A percentile compares a stretch with the other conserved stretches of the same genome.
These are phyloP conservation scores for Fusarium sp. DNA, from an alignment of 2,329 filamentous ascomycete genomes.

Conservation along the genomic window DNA sequence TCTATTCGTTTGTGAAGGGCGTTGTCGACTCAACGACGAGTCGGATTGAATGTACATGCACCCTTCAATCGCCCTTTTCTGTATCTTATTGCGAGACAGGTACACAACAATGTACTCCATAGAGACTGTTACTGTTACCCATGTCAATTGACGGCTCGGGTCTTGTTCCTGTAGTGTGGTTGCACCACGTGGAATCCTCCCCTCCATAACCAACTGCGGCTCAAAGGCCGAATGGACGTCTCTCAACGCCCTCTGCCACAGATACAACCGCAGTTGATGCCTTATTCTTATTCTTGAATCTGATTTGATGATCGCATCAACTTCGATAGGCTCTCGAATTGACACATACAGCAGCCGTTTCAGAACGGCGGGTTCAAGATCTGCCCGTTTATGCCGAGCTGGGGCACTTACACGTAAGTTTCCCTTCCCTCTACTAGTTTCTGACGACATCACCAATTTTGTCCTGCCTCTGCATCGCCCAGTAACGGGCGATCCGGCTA, in stretches of 20 bases:
- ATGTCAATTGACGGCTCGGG: slow-evolving; percentile 5
- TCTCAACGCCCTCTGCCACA: slow-evolving; percentile 20
- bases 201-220: slow-evolving; percentile 32
- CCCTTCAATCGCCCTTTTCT: slow-evolving; percentile 7
- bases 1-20: slow-evolving; percentile 11
- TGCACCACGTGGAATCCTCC: slow-evolving; percentile 44
- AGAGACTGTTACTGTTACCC: neutral
- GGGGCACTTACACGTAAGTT: slow-evolving; percentile 36
- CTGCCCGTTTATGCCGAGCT: slow-evolving; percentile 24
- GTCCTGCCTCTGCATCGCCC: slow-evolving; percentile 14
- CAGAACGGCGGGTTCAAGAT: slow-evolving; percentile 16
- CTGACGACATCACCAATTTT: slow-evolving; percentile 24
- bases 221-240: slow-evolving; percentile 37
- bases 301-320: slow-evolving; percentile 10
- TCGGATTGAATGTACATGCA: neutral
- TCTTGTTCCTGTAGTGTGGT: slow-evolving; percentile 32
- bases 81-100: neutral
- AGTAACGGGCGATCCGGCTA: slow-evolving; percentile 29
- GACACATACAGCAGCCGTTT: slow-evolving; percentile 38
- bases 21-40: slow-evolving; percentile 1
- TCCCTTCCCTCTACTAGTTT: slow-evolving; percentile 19
- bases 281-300: slow-evolving; percentile 1
- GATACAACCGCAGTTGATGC: slow-evolving; percentile 26
- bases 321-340: slow-evolving; percentile 37
- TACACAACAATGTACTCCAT: neutral